A percentile compares a stretch with the other conserved stretches of the same genome.
Conservation (phyloP, 106 monocot species). For the Acorus calamus region DNA sequence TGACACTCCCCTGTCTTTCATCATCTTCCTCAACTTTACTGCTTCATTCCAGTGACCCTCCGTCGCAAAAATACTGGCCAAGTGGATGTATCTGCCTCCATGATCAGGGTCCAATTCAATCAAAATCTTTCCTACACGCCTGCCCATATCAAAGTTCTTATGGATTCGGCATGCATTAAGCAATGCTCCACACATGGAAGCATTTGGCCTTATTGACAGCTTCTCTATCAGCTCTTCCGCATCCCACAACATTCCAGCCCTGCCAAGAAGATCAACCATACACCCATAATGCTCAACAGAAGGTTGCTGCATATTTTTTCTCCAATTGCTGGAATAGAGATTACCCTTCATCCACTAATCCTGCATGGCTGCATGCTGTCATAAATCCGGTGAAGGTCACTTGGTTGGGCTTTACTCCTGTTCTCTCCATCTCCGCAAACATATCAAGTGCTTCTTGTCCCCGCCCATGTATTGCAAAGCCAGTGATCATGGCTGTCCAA, state of each 20-base stretch:
- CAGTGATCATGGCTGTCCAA: conserved; percentile 17
- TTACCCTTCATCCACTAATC: conserved; percentile 14
- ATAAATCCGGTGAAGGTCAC: conserved; percentile 10
- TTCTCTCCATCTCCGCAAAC: conserved; percentile 7
- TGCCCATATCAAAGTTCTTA: conserved; percentile 10
- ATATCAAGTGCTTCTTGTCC: conserved; percentile 10
- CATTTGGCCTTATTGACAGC: conserved; percentile 12
- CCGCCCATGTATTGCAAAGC: conserved; percentile 4
- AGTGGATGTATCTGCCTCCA: conserved; percentile 11
- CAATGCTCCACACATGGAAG: conserved; percentile 14
- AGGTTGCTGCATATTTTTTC: conserved; percentile 1
- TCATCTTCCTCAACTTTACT: conserved; percentile 5
- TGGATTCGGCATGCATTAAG: conserved; percentile 8
- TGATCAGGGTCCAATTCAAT: conserved; percentile 14
- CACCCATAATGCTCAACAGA: conserved; percentile 15
- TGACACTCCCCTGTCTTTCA: conserved; percentile 8
- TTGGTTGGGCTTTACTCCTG: conserved; percentile 8
- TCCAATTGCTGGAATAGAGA: conserved; percentile 4
- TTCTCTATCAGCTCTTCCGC: conserved; percentile 10
- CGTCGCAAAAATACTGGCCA: conserved; percentile 14
- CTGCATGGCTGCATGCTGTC: conserved; percentile 16
- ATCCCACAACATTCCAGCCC: conserved; percentile 11
- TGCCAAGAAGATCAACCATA: conserved; percentile 12
- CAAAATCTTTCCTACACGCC: conserved; percentile 13
- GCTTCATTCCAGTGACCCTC: conserved; percentile 10